Percentiles rank a stretch among this genome's conserved stretches.
phyloP scores from a whole-genome alignment of 768 basidiomycete genomes.

The Tylopilus vinaceipallidus region DNA sequence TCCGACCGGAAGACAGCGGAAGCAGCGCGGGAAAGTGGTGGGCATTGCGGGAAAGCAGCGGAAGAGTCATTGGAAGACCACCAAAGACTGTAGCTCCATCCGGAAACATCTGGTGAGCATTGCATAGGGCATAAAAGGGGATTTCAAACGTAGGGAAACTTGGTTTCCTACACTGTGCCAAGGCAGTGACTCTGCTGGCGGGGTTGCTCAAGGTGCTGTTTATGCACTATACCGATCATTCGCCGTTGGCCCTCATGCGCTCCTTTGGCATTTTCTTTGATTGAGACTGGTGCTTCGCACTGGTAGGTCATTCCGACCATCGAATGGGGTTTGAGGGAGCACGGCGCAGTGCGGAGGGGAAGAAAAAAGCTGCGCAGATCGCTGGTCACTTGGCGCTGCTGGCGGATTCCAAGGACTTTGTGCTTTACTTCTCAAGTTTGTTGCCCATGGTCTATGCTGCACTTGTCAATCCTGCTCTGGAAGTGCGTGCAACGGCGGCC shows the following conservation, averaged over 20 bases:
- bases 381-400: constrained; percentile 95
- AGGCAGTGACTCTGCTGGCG: constrained; percentile 82
- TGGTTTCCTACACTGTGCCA: no score
- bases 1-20: no score
- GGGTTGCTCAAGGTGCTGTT: constrained; percentile 87
- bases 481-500: constrained; percentile 95
- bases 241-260: constrained; percentile 89
- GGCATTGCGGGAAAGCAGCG: no score
- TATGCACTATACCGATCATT: no score
- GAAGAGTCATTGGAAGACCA: no score
- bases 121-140: no score
- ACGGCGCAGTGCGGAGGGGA: constrained; percentile 91
- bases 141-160: no score
- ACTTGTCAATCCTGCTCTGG: constrained; percentile 95
- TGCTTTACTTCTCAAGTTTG: constrained; percentile 87
- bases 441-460: constrained; percentile 91
- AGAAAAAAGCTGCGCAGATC: constrained; percentile 94
- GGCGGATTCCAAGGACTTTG: constrained; percentile 88
- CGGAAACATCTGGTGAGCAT: no score
- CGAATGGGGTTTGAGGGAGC: constrained; percentile 88
- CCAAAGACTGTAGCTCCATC: no score
- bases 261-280: neutral
- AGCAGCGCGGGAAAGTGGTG: no score
- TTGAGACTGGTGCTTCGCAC: neutral
- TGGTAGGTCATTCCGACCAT: constrained; percentile 90